Evolutionary conservation across 805 yeast genomes (phyloP).

Genomic region (Myxozyma geophila): DNA sequence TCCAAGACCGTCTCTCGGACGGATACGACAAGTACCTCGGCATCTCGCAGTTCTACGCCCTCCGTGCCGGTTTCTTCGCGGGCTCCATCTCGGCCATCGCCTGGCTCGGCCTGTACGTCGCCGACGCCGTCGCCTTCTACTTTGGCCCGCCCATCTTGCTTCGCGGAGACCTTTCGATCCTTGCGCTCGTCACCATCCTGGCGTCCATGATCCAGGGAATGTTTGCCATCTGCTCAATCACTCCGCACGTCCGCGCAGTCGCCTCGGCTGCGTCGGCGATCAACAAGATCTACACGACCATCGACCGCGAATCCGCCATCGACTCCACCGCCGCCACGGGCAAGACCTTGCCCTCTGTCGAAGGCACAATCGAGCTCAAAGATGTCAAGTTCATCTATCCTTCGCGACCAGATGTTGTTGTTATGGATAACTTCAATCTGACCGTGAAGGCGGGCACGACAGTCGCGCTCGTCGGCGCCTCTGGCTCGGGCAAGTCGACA

Average conservation of each 20-base stretch:
- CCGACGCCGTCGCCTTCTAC: conserved; percentile 51
- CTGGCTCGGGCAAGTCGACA: conserved; percentile 55
- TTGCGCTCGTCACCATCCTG: conserved; percentile 46
- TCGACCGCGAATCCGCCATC: conserved; percentile 50
- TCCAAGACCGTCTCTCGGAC: conserved; percentile 46
- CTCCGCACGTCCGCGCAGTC: conserved; percentile 49
- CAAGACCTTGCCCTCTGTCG: conserved; percentile 19
- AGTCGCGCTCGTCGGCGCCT: conserved; percentile 90
- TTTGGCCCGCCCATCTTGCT: conserved; percentile 49
- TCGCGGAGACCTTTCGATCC: conserved; percentile 43
- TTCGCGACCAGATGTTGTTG: conserved; percentile 42
- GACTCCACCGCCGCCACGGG: conserved; percentile 44
- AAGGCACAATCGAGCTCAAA: conserved; percentile 48
- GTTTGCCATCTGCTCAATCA: conserved; percentile 49
- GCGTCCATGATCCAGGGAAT: conserved; percentile 44
- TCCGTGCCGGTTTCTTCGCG: conserved; percentile 43
- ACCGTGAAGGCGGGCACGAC: conserved; percentile 73
- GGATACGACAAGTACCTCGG: conserved; percentile 44
- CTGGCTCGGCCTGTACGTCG: conserved; percentile 47
- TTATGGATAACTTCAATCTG: conserved; percentile 40
- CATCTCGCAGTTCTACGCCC: conserved; percentile 39
- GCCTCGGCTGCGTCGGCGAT: conserved; percentile 49
- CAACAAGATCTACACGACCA: conserved; percentile 49
- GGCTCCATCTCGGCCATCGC: conserved; percentile 47
- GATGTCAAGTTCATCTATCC: conserved; percentile 43